phyloP scores from a whole-genome alignment of 495 filamentous ascomycete genomes.

The Aspergillus nidulans region DNA sequence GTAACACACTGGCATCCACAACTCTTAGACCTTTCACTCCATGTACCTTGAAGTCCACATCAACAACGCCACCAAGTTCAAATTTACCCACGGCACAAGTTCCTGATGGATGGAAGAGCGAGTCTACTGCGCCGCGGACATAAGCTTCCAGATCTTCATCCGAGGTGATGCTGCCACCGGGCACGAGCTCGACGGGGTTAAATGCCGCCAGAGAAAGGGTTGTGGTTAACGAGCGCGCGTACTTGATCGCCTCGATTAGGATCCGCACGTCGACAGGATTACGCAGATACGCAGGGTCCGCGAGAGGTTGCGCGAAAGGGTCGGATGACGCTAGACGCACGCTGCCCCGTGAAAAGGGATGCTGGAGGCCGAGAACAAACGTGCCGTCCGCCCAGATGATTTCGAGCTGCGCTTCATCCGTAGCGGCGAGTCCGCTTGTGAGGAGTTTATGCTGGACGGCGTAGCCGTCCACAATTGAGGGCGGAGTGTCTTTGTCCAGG shows the following conservation, averaged over 20 bases:
- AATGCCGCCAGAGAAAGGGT: neutral
- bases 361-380: neutral
- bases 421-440: neutral
- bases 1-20: neutral
- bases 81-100: neutral
- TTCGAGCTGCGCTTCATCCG: constrained; percentile 4
- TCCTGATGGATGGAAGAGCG: neutral
- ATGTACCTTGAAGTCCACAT: neutral
- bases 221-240: neutral
- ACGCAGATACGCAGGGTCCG: neutral
- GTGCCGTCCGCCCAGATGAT: constrained; percentile 6
- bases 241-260: neutral
- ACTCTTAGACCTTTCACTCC: neutral
- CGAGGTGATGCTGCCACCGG: neutral
- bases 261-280: neutral
- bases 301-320: neutral
- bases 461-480: neutral
- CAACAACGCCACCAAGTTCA: neutral
- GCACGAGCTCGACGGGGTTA: neutral
- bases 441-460: neutral
- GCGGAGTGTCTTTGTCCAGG: no score
- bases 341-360: constrained; percentile 3
- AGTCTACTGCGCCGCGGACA: neutral
- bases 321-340: neutral
- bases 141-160: neutral